These are phyloP conservation scores for Fomitiporia mediterranea DNA, from an alignment of 1,284 basidiomycete species.

Conservation along the genomic window DNA sequence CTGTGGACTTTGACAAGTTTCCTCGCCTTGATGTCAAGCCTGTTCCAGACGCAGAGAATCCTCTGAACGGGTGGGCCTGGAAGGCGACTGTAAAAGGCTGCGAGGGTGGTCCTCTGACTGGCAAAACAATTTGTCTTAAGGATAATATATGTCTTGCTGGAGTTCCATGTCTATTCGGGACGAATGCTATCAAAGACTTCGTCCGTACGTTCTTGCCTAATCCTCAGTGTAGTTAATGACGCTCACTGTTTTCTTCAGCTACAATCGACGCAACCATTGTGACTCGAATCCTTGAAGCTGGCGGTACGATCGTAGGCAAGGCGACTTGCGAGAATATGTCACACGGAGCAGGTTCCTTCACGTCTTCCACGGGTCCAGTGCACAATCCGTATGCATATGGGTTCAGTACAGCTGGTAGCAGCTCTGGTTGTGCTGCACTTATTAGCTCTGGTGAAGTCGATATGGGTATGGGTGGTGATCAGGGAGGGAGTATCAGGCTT, in stretches of 20 bases:
- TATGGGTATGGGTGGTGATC: conserved; percentile 46
- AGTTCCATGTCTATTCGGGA: conserved; percentile 37
- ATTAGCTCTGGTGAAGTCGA: conserved; percentile 38
- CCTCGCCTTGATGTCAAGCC: not conserved
- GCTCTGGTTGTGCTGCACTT: conserved; percentile 42
- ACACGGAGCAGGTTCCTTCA: conserved; percentile 36
- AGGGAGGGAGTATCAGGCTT: conserved; percentile 41
- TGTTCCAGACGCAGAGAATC: conserved; percentile 24
- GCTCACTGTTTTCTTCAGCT: not conserved
- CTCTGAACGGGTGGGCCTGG: conserved; percentile 30
- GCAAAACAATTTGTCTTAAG: conserved; percentile 30
- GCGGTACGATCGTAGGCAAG: conserved; percentile 39
- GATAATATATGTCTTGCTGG: conserved; percentile 38
- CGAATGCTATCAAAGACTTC: conserved; percentile 32
- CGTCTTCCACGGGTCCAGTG: conserved; percentile 36
- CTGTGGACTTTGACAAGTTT: not conserved
- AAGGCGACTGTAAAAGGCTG: conserved; percentile 29
- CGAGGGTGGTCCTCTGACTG: conserved; percentile 26
- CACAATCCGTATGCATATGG: conserved; percentile 42
- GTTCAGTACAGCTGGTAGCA: conserved; percentile 42
- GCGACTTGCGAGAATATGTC: conserved; percentile 40
- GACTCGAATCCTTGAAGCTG: conserved; percentile 41
- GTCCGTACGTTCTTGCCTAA: conserved; percentile 30
- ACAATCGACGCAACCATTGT: conserved; percentile 23
- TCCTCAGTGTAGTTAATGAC: conserved; percentile 35